Percentiles rank a stretch among this genome's conserved stretches.
Evolutionary conservation across 2,329 filamentous ascomycete species (phyloP).

Genomic region (Nemania diffusa): DNA sequence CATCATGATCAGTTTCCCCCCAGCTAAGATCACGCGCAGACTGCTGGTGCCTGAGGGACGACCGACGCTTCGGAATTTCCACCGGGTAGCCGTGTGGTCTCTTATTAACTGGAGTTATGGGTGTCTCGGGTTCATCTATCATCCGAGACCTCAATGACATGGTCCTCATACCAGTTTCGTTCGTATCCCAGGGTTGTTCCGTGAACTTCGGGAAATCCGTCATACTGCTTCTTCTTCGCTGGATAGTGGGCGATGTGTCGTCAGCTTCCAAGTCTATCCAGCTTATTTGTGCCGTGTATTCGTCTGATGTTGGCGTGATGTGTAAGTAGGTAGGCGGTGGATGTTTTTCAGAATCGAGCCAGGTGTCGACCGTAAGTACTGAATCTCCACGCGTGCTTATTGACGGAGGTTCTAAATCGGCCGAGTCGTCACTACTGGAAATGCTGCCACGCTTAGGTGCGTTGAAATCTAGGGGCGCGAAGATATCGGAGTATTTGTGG

Average conservation of each 20-base stretch:
- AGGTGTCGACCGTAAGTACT: conserved; percentile 55
- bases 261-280: conserved; percentile 49
- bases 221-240: conserved; percentile 44
- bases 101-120: conserved; percentile 3
- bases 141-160: conserved; percentile 3
- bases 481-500: conserved; percentile 43
- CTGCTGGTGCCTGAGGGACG: conserved; percentile 40
- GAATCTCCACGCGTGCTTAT: conserved; percentile 52
- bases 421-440: conserved; percentile 52
- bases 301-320: conserved; percentile 35
- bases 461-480: conserved; percentile 38
- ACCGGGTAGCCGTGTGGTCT: conserved; percentile 31
- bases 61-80: conserved; percentile 40
- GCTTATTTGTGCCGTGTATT: conserved; percentile 43
- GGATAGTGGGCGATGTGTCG: conserved; percentile 34
- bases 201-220: conserved; percentile 37
- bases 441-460: conserved; percentile 43
- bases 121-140: background rate
- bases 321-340: conserved; percentile 39
- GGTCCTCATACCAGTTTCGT: conserved; percentile 28
- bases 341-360: conserved; percentile 51
- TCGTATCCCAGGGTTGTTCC: conserved; percentile 23
- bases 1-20: background rate
- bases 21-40: conserved; percentile 21
- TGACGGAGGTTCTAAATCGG: conserved; percentile 49